A percentile compares a stretch with the other conserved stretches of the same genome.
Conservation (phyloP, 345 rosid genomes). For the Syzygium grande region DNA sequence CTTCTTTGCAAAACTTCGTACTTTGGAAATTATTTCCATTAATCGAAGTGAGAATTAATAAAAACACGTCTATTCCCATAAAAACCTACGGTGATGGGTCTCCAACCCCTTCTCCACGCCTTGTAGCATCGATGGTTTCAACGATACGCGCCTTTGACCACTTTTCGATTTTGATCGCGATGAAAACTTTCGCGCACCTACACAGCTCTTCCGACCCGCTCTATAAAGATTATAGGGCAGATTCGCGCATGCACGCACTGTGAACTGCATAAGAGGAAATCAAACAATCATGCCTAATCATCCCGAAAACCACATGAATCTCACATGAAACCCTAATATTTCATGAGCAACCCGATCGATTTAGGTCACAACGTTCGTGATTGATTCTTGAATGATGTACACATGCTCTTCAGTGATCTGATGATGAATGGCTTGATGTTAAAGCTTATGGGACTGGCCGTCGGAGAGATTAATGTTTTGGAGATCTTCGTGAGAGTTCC, state of each 20-base stretch:
- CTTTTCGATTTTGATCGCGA: not conserved
- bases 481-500: not conserved
- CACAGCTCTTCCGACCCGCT: accelerated
- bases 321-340: not conserved
- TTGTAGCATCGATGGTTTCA: not conserved
- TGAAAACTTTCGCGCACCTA: not conserved
- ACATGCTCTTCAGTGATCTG: not conserved
- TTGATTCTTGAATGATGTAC: not conserved
- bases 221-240: not conserved
- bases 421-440: not conserved
- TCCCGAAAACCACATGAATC: not conserved
- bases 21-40: not conserved
- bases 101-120: too few relatives aligned
- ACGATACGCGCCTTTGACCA: not conserved
- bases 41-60: not conserved
- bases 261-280: not conserved
- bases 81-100: not conserved
- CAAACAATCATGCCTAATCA: not conserved
- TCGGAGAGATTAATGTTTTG: not conserved
- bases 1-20: not conserved
- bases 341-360: not conserved
- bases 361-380: not conserved
- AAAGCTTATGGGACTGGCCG: not conserved
- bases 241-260: not conserved
- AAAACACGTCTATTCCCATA: not conserved